Conservation (phyloP, 116 monocot species). For the Posidonia oceanica region DNA sequence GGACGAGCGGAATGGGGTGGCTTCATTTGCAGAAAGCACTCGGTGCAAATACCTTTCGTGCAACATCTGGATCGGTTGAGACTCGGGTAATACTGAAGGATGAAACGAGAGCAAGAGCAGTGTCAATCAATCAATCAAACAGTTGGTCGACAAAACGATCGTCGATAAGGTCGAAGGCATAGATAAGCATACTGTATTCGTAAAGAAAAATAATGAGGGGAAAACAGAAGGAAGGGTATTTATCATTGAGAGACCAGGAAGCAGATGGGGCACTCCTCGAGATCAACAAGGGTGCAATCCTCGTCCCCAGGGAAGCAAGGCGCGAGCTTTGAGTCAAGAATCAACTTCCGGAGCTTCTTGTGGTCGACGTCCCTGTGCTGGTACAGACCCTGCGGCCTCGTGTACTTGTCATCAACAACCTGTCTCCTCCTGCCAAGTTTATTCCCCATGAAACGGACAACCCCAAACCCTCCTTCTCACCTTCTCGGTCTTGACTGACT, state of each 20-base stretch:
- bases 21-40: conserved; percentile 93
- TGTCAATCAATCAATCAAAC: too few relatives aligned
- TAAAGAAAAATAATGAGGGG: neutral
- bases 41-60: conserved; percentile 75
- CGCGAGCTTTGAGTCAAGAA: conserved; percentile 75
- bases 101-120: neutral
- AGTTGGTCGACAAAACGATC: too few relatives aligned
- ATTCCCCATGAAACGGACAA: conserved; percentile 66
- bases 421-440: conserved; percentile 52
- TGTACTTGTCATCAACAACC: conserved; percentile 72
- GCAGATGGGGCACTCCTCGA: conserved; percentile 82
- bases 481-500: too few relatives aligned
- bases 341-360: conserved; percentile 82
- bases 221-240: neutral
- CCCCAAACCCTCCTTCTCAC: neutral
- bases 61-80: conserved; percentile 92
- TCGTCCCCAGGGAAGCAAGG: conserved; percentile 83
- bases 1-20: conserved; percentile 55
- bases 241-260: conserved; percentile 36
- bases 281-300: conserved; percentile 33
- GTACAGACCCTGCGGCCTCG: conserved; percentile 80
- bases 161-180: too few relatives aligned
- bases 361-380: conserved; percentile 60
- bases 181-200: too few relatives aligned
- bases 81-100: conserved; percentile 68